These are phyloP conservation scores for Neurospora discreta DNA, from an alignment of 495 filamentous ascomycete species.

Conservation along the genomic window DNA sequence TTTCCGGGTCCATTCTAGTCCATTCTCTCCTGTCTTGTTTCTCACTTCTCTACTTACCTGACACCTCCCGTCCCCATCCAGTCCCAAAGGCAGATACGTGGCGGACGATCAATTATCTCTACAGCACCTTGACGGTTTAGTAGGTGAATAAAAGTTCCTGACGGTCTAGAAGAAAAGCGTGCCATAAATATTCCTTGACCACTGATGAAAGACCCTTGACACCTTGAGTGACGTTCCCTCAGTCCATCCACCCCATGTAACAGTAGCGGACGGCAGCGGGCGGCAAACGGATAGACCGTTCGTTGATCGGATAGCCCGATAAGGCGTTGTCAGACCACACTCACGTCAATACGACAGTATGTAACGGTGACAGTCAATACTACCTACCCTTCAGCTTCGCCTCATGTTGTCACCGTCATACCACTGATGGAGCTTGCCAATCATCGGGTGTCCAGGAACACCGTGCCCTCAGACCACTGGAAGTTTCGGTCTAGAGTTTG, in stretches of 20 bases:
- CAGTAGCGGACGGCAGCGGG: not conserved
- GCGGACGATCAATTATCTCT: too few species aligned
- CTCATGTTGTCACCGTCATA: not conserved
- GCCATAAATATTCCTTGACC: too few species aligned
- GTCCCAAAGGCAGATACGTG: too few species aligned
- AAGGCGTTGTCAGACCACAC: not conserved
- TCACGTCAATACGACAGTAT: not conserved
- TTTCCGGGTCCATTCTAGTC: too few species aligned
- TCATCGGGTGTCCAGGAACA: not conserved
- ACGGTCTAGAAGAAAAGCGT: too few species aligned
- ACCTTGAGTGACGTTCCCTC: not conserved
- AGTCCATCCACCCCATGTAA: not conserved
- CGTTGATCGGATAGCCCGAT: not conserved
- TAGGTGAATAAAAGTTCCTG: too few species aligned
- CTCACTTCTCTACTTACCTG: too few species aligned
- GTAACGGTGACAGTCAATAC: not conserved
- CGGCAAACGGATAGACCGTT: not conserved
- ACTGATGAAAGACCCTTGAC: too few species aligned
- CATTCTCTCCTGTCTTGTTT: too few species aligned
- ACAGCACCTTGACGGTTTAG: too few species aligned
- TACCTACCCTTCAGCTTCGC: not conserved
- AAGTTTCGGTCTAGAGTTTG: not conserved
- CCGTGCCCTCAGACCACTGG: not conserved
- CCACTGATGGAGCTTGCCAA: not conserved
- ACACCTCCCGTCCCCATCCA: too few species aligned